Evolutionary conservation across 1,284 basidiomycete species (phyloP).

Genomic region (Xerocomus amazonicus): DNA sequence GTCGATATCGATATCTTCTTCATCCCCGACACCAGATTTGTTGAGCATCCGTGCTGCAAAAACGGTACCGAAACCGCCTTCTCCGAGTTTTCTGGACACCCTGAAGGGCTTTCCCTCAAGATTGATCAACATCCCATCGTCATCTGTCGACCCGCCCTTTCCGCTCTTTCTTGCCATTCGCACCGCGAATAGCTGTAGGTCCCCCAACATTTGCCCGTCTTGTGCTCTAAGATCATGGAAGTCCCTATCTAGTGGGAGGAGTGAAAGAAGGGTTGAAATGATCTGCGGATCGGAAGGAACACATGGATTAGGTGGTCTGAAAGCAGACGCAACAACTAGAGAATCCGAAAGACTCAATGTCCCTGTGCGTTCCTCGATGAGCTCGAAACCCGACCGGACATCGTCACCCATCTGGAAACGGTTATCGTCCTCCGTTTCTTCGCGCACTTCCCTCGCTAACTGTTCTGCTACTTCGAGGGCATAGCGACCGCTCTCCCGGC

Average conservation of each 20-base stretch:
- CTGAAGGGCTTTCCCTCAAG: slow-evolving; percentile 64
- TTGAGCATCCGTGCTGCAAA: slow-evolving; percentile 75
- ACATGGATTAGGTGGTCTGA: slow-evolving; percentile 82
- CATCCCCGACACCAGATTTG: slow-evolving; percentile 36
- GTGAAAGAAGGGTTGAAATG: slow-evolving; percentile 62
- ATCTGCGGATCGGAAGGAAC: slow-evolving; percentile 79
- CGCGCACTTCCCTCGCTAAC: slow-evolving; percentile 51
- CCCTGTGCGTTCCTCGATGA: slow-evolving; percentile 53
- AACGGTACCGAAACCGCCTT: slow-evolving; percentile 95
- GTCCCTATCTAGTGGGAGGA: slow-evolving; percentile 60
- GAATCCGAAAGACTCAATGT: slow-evolving; percentile 62
- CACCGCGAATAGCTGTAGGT: slow-evolving; percentile 61
- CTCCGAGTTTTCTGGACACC: slow-evolving; percentile 86
- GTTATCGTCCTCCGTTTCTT: slow-evolving; percentile 28
- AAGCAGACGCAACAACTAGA: slow-evolving; percentile 55
- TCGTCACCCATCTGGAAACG: slow-evolving; percentile 23
- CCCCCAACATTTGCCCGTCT: slow-evolving; percentile 59
- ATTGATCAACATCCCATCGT: slow-evolving; percentile 43
- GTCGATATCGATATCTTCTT: slow-evolving; percentile 54
- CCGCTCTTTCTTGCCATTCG: slow-evolving; percentile 49
- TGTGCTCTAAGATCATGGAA: slow-evolving; percentile 62
- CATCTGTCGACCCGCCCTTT: slow-evolving; percentile 39
- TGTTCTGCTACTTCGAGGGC: slow-evolving; percentile 52
- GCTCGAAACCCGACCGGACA: slow-evolving; percentile 25
- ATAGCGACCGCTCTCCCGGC: slow-evolving; percentile 38